These are phyloP conservation scores for Nemophila menziesii DNA, from an alignment of 257 asterid species.

Conservation along the genomic window DNA sequence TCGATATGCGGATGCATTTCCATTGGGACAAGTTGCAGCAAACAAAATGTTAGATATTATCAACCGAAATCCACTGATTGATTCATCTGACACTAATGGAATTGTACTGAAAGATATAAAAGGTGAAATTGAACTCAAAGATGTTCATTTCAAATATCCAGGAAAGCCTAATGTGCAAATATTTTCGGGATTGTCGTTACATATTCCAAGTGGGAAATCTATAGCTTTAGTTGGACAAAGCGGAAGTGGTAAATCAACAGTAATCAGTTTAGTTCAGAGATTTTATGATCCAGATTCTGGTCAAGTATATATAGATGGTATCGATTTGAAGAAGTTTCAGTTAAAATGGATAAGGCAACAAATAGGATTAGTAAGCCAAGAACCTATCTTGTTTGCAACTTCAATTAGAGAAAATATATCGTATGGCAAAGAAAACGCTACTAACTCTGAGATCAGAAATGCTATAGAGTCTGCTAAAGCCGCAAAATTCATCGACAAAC, in stretches of 20 bases:
- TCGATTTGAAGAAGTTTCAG: constrained; percentile 18
- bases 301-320: constrained; percentile 19
- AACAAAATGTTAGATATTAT: constrained; percentile 12
- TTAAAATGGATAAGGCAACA: constrained; percentile 21
- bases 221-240: constrained; percentile 24
- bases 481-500: constrained; percentile 15
- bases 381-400: constrained; percentile 22
- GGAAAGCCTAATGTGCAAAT: constrained; percentile 17
- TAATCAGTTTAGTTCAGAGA: constrained; percentile 19
- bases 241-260: constrained; percentile 27
- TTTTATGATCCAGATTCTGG: constrained; percentile 28
- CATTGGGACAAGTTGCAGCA: constrained; percentile 17
- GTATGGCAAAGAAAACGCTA: constrained; percentile 20
- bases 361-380: constrained; percentile 27
- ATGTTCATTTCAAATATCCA: constrained; percentile 25
- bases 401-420: constrained; percentile 19
- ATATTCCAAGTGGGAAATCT: constrained; percentile 15
- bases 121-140: constrained; percentile 25
- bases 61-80: constrained; percentile 13
- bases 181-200: constrained; percentile 21
- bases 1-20: constrained; percentile 11
- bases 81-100: constrained; percentile 9
- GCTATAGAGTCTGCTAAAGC: constrained; percentile 21
- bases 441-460: constrained; percentile 12
- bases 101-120: constrained; percentile 14